These are phyloP conservation scores for Penicillium freii DNA, from an alignment of 2,329 filamentous ascomycete genomes.

Conservation along the genomic window DNA sequence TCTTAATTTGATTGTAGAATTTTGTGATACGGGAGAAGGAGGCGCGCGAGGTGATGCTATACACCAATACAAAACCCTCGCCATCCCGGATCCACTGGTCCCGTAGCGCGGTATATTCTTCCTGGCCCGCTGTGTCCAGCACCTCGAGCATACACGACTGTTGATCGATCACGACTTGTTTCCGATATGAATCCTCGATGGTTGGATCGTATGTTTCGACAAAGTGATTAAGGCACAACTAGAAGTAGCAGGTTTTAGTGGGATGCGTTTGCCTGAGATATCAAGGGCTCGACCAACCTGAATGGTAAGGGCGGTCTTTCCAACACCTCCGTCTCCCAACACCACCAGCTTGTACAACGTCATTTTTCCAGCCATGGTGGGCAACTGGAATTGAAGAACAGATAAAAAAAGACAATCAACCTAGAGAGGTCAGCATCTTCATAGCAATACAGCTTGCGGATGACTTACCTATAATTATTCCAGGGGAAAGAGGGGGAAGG, in stretches of 20 bases:
- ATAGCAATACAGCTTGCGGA: not conserved
- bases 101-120: conserved; percentile 94
- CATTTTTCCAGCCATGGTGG: conserved; percentile 84
- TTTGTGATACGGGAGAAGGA: conserved; percentile 93
- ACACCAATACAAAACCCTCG: conserved; percentile 95
- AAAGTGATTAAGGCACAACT: conserved; percentile 97
- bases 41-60: conserved; percentile 95
- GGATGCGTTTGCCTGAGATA: not conserved
- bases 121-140: conserved; percentile 93
- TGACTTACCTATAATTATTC: not conserved
- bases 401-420: conserved; percentile 6
- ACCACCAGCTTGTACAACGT: conserved; percentile 95
- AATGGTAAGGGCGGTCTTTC: conserved; percentile 91
- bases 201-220: conserved; percentile 81
- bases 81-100: conserved; percentile 99
- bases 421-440: not conserved
- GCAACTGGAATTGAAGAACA: not conserved
- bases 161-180: conserved; percentile 79
- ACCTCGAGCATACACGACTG: conserved; percentile 98
- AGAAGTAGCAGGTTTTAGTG: conserved; percentile 8
- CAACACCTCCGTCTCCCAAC: conserved; percentile 88
- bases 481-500: conserved; percentile 1
- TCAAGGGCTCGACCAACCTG: conserved; percentile 50
- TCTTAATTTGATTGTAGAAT: conserved; percentile 94
- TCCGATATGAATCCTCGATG: conserved; percentile 67